Base-by-base conservation (phyloP, 192 early-diverging fungal species). In the Obelidium mucronatum region DNA sequence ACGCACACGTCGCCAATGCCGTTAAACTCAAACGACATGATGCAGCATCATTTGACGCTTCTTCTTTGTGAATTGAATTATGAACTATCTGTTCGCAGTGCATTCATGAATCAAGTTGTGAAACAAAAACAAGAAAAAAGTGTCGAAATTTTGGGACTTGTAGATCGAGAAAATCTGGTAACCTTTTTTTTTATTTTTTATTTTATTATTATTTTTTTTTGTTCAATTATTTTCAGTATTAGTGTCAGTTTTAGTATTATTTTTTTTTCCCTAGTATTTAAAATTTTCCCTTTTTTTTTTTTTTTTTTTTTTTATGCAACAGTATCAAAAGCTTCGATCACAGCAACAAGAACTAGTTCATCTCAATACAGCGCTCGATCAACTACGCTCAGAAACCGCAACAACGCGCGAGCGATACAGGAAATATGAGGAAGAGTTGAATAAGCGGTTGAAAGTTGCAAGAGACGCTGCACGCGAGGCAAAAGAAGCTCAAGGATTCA, bases 361-460 rank as follows among this genome's bases (percentile, higher is more conserved):
- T 13, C 48, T 78, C 0, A 48, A 3, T 30, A n/a, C 58, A 22
- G 51, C 68, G 28, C 22, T 71, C 0, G 60, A 72, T 22, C 60
- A 73, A 51, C 48, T 73, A 3, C 58, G 61, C 22, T 34, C 69
- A 8, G 69, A 73, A 28, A 19, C 44, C 30, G 54, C 59, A 19
- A 48, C 58, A 1, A 73, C 61, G 11, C 67, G 77, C 59, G 77
- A 78, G 13, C 58, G 77, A n/a, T 36, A 65, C 37, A 17, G 77
- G 26, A 72, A 42, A 11, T 73, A 78, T 61, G 77, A 78, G 48
- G 68, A 72, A 34, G 77, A 78, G 24, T 40, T 72, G 28, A 62
- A 71, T 33, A 17, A 48, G 28, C 51, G 69, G 36, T 17, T 78
- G 26, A 39, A 40, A 17, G 30, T 28, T 1, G 60, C 77, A 6